These are phyloP conservation scores for Sporopachydermia cereana DNA, from an alignment of 1,139 yeast species.

Conservation along the genomic window DNA sequence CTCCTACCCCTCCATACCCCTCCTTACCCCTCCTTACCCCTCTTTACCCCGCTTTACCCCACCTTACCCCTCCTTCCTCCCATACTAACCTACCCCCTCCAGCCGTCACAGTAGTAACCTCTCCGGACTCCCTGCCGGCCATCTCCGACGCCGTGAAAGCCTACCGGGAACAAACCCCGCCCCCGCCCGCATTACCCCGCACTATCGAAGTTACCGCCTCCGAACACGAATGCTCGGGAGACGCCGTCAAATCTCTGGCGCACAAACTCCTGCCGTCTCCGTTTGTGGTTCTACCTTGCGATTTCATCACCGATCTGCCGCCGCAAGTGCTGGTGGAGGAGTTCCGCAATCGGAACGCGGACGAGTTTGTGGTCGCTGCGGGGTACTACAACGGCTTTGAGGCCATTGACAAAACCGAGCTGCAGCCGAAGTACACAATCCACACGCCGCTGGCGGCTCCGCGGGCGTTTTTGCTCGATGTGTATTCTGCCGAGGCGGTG, in stretches of 20 bases:
- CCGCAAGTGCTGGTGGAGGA: slow-evolving; percentile 83
- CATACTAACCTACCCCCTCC: slow-evolving; percentile 16
- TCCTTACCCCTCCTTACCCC: no score
- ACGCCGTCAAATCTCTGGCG: slow-evolving; percentile 41
- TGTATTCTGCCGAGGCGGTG: slow-evolving; percentile 54
- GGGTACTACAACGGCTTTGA: slow-evolving; percentile 64
- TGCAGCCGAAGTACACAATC: slow-evolving; percentile 48
- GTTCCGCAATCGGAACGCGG: slow-evolving; percentile 55
- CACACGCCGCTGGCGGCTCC: slow-evolving; percentile 38
- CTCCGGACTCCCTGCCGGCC: slow-evolving; percentile 24
- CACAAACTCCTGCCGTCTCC: slow-evolving; percentile 31
- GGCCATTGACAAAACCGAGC: slow-evolving; percentile 62
- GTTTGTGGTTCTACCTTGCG: slow-evolving; percentile 83
- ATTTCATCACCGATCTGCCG: slow-evolving; percentile 81
- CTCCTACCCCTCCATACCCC: no score
- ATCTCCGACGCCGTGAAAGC: slow-evolving; percentile 22
- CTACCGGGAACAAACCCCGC: slow-evolving; percentile 17
- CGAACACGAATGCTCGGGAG: slow-evolving; percentile 50
- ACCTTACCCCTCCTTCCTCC: slow-evolving; percentile 14
- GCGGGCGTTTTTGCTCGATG: slow-evolving; percentile 50
- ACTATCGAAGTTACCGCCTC: slow-evolving; percentile 36
- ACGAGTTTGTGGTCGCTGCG: slow-evolving; percentile 59
- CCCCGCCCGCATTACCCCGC: slow-evolving; percentile 23
- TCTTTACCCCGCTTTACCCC: no score
- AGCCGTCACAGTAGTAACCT: slow-evolving; percentile 40